Base-by-base conservation (phyloP, 1,284 basidiomycete species). In the Calocybe gambosa region DNA sequence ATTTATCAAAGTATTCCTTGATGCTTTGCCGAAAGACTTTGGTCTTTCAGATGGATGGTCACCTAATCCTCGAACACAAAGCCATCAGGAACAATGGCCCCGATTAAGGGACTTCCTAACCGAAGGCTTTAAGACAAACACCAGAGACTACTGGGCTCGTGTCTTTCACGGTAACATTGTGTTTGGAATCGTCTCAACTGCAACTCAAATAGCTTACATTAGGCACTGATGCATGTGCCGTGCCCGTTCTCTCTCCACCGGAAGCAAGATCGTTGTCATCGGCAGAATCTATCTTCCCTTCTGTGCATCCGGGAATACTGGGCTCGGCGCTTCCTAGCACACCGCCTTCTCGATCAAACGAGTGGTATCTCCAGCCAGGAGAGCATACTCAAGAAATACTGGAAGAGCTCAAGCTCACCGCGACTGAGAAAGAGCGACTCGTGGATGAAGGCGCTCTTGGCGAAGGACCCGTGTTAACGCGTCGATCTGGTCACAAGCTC, bases 151-250 rank as follows among this genome's bases (percentile, higher is more conserved):
- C 45, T 93, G 89, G 89, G 70, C 77, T 0, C 56, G 66, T 3
- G 62, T 82, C 4, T 92, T 89, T 58, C 68, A 81, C 46, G 79
- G 85, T 82, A 50, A 28, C 67, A 55, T 23, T 33, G 37, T 29
- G 18, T 45, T 45, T 21, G 36, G 38, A 26, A 16, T 12, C 12
- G 23, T 19, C n/a, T 23, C 16, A 38, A 42, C 33, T n/a, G 20
- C 23, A 29, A 26, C 23, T 46, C 21, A 26, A 42, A 31, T 16
- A 8, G 13, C 36, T 15, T 33, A 12, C 23, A 28, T 39, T 36
- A 80, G 85, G 75, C 23, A 84, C 79, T 6, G 89, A 93, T 52
- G 82, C 87, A 6, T 93, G 89, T 60, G 75, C 74, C 3, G 70
- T 86, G 5, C 87, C 89, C 0, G 84, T 93, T 13, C 70, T 91